These are phyloP conservation scores for Lactarius psammicola DNA, from an alignment of 768 basidiomycete species.

Conservation along the genomic window DNA sequence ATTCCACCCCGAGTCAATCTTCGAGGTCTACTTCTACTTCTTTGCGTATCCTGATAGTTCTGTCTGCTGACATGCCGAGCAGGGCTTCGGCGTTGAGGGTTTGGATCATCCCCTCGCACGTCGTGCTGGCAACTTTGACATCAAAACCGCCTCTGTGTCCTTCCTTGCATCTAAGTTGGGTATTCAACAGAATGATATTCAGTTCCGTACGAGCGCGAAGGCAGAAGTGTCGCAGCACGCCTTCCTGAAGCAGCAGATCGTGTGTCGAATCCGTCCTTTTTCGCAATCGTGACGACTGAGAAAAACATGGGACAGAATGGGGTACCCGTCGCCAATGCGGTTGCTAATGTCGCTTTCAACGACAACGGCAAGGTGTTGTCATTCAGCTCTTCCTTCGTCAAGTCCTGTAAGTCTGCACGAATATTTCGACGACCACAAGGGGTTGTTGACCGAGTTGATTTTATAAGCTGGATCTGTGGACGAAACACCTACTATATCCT, in stretches of 20 bases:
- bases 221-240: constrained; percentile 25
- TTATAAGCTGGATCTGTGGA: constrained; percentile 26
- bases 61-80: too few relatives aligned
- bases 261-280: constrained; percentile 14
- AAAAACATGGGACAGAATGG: constrained; percentile 32
- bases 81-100: too few relatives aligned
- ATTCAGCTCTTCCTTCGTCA: constrained; percentile 48
- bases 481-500: too few relatives aligned
- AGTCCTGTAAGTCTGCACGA: constrained; percentile 37
- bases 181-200: constrained; percentile 23
- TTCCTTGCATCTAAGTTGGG: constrained; percentile 32
- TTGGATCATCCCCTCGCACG: too few relatives aligned
- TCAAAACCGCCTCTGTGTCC: too few relatives aligned
- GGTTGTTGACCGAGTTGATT: background rate
- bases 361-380: too few relatives aligned
- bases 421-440: background rate
- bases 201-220: constrained; percentile 27
- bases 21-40: too few relatives aligned
- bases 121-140: too few relatives aligned
- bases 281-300: background rate
- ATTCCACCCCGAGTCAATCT: too few relatives aligned
- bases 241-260: too few relatives aligned
- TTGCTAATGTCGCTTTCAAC: too few relatives aligned
- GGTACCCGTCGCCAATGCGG: constrained; percentile 42
- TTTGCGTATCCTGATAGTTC: too few relatives aligned